Conservation (phyloP, 139 green algal species). For the Desmodesmus armatus region DNA sequence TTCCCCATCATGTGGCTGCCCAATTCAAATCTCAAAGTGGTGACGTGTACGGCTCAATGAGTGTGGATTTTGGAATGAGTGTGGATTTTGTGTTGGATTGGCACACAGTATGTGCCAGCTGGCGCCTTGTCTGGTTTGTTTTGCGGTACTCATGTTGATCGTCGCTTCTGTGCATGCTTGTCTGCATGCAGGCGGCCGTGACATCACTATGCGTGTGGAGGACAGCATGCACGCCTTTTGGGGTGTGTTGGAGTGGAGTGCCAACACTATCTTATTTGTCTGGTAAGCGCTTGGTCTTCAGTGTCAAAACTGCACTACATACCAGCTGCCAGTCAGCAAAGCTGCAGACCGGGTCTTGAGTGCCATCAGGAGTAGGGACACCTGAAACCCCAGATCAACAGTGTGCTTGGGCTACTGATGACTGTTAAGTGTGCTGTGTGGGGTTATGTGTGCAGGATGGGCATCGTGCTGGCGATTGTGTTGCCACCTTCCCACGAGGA, state of each 20-base stretch:
- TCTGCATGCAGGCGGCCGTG: conserved; percentile 38
- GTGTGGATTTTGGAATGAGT: too few relatives aligned
- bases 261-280: conserved; percentile 83
- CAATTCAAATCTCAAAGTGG: too few relatives aligned
- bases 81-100: not conserved
- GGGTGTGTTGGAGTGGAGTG: conserved; percentile 73
- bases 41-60: too few relatives aligned
- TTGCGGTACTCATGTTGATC: not conserved
- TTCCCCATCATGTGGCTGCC: too few relatives aligned
- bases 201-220: conserved; percentile 60
- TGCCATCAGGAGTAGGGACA: too few relatives aligned
- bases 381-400: too few relatives aligned
- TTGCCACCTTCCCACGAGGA: conserved; percentile 31
- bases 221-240: conserved; percentile 67
- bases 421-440: too few relatives aligned
- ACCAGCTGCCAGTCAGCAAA: too few relatives aligned
- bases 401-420: too few relatives aligned
- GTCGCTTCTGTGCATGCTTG: not conserved
- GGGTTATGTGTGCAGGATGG: conserved; percentile 18
- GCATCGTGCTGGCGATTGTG: conserved; percentile 42
- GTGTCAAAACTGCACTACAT: too few relatives aligned
- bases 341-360: too few relatives aligned
- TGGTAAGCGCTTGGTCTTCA: too few relatives aligned
- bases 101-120: not conserved
- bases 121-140: not conserved